These are phyloP conservation scores for Rubia peregrina DNA, from an alignment of 305 asterid species.

Conservation along the genomic window DNA sequence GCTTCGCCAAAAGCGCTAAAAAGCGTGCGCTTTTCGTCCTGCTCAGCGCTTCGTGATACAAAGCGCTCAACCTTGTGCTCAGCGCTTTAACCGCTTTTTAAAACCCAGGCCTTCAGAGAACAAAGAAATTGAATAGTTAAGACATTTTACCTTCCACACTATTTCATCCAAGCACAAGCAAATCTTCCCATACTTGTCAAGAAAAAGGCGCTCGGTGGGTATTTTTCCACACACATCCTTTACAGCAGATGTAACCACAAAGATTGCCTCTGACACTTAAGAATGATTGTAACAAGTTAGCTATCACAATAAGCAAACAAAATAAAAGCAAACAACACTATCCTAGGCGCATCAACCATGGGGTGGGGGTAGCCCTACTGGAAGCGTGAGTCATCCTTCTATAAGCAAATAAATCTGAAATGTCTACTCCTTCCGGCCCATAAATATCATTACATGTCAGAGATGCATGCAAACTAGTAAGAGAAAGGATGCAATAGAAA, in stretches of 20 bases:
- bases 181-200: conserved; percentile 90
- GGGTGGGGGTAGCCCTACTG: background rate
- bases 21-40: too few relatives aligned
- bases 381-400: background rate
- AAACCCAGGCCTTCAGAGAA: too few relatives aligned
- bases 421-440: background rate
- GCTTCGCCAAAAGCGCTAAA: too few relatives aligned
- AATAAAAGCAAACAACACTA: background rate
- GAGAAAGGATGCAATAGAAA: too few relatives aligned
- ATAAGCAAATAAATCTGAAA: background rate
- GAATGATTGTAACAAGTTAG: conserved; percentile 9
- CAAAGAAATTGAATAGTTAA: too few relatives aligned
- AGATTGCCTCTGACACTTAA: conserved; percentile 78
- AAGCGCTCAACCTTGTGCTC: too few relatives aligned
- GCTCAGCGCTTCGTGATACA: too few relatives aligned
- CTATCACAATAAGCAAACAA: background rate
- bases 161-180: conserved; percentile 97
- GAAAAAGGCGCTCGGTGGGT: conserved; percentile 88
- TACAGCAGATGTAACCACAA: conserved; percentile 74
- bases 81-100: too few relatives aligned
- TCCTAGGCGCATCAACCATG: background rate
- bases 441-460: too few relatives aligned
- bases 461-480: too few relatives aligned
- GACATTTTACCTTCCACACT: conserved; percentile 75
- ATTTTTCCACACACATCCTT: conserved; percentile 93